Evolutionary conservation across 2,329 filamentous ascomycete genomes (phyloP).

Genomic region (Aspergillus sp.): DNA sequence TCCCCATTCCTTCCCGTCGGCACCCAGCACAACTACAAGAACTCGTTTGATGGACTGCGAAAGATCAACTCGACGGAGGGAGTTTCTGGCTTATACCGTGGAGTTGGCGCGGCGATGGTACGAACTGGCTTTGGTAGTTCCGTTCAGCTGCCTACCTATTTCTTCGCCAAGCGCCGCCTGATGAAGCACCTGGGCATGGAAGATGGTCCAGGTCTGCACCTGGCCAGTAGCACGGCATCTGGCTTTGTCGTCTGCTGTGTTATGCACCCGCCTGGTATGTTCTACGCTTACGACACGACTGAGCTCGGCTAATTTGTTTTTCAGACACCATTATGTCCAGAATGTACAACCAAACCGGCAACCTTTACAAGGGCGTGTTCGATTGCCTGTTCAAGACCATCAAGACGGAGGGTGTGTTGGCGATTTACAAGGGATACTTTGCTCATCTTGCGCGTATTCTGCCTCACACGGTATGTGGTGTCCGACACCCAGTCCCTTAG

Average conservation of each 20-base stretch:
- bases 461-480: constrained; percentile 72
- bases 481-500: neutral
- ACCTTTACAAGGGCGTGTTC: constrained; percentile 90
- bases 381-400: constrained; percentile 92
- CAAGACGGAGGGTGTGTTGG: constrained; percentile 84
- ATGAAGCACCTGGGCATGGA: constrained; percentile 82
- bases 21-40: constrained; percentile 91
- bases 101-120: constrained; percentile 91
- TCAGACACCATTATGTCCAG: constrained; percentile 95
- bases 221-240: constrained; percentile 83
- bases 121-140: constrained; percentile 93
- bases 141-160: constrained; percentile 96
- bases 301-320: constrained; percentile 9
- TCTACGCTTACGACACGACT: neutral
- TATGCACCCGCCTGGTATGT: constrained; percentile 90
- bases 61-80: constrained; percentile 81
- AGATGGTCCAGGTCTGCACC: constrained; percentile 84
- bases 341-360: constrained; percentile 98
- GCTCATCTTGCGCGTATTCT: constrained; percentile 92
- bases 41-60: constrained; percentile 77
- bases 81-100: constrained; percentile 78
- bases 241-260: constrained; percentile 96
- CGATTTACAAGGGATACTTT: constrained; percentile 97
- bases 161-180: constrained; percentile 89
- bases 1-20: constrained; percentile 91